Conservation (phyloP, 768 basidiomycete species). For the Lactifluus piperatus region DNA sequence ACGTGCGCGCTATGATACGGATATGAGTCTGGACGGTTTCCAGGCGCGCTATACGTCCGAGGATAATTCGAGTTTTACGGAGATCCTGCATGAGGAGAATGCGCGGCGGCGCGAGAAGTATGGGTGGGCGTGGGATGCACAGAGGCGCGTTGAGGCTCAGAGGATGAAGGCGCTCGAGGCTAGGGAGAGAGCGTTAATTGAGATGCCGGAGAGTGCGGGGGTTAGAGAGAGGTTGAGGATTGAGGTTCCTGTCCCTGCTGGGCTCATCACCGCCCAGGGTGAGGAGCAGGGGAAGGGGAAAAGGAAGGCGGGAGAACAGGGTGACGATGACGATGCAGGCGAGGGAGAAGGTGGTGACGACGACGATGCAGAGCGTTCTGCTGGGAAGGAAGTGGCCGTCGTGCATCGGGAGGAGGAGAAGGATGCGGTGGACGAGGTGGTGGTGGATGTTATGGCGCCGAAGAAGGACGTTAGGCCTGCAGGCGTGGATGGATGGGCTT, state of each 20-base stretch:
- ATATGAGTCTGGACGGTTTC: constrained; percentile 73
- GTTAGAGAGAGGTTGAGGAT: constrained; percentile 61
- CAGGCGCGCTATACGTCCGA: constrained; percentile 92
- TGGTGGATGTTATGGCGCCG: constrained; percentile 72
- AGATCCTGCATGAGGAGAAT: constrained; percentile 89
- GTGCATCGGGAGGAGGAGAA: constrained; percentile 17
- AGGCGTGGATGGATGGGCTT: constrained; percentile 74
- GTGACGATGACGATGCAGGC: background rate
- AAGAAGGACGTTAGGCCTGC: constrained; percentile 64
- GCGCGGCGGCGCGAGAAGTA: constrained; percentile 67
- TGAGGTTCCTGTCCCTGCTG: constrained; percentile 47
- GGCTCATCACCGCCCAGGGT: constrained; percentile 38
- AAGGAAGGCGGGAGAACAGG: background rate
- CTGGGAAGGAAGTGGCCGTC: constrained; percentile 21
- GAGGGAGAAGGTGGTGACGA: constrained; percentile 22
- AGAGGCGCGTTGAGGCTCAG: constrained; percentile 66
- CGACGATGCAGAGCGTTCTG: constrained; percentile 21
- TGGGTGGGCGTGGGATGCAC: constrained; percentile 94
- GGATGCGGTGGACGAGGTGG: constrained; percentile 21
- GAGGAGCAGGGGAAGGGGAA: constrained; percentile 6
- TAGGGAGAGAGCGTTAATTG: constrained; percentile 64
- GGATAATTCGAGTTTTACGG: constrained; percentile 94
- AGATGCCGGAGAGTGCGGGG: constrained; percentile 39
- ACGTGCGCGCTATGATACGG: constrained; percentile 48
- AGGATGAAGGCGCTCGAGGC: constrained; percentile 56